Evolutionary conservation across 139 green algal genomes (phyloP), one percentile per base, ranked within the genome.

Genomic region (Coccomyxa sp.): DNA sequence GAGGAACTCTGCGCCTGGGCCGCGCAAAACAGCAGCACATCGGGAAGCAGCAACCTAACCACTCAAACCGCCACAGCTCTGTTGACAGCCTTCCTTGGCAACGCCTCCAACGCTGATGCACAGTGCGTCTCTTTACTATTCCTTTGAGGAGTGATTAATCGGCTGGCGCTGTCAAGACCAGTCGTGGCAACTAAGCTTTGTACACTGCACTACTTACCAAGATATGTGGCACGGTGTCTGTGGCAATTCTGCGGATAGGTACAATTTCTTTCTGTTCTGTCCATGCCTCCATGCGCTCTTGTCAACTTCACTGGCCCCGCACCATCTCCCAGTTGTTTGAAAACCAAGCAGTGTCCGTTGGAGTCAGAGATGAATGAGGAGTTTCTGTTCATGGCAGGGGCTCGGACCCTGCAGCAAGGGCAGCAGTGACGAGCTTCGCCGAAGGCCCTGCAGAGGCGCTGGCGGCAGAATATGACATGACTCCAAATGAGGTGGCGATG

Each of bases 381-480:
- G 63, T 1, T 31, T 45, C 1, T 57, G 28, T 31, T 38, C n/a
- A 45, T 27, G 14, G 71, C 79, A 82, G 79, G n/a, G 58, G 58
- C 12, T 57, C 63, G 9, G 79, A 82, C 58, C 79, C 79, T 0
- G 79, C 79, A 76, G 79, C 79, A 51, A 31, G 60, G 25, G 32
- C 59, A 28, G 58, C 28, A 67, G 32, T 30, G 12, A 75, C 60
- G 27, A 0, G 28, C 23, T 82, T 82, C 58, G 79, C 58, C 9
- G 45, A 51, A 51, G 18, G 15, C 16, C 79, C 79, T n/a, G 25
- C 28, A 16, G 66, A n/a, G 0, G 30, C 75, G 14, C 27, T 25
- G 16, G 67, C 30, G 4, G n/a, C 67, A 27, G 77, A 87, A 32
- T 45, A 59, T 11, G 28, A 23, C 28, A 82, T 90, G 59, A 82